Base-by-base conservation (phyloP, 2,329 filamentous ascomycete species). In the Colletotrichum musae region DNA sequence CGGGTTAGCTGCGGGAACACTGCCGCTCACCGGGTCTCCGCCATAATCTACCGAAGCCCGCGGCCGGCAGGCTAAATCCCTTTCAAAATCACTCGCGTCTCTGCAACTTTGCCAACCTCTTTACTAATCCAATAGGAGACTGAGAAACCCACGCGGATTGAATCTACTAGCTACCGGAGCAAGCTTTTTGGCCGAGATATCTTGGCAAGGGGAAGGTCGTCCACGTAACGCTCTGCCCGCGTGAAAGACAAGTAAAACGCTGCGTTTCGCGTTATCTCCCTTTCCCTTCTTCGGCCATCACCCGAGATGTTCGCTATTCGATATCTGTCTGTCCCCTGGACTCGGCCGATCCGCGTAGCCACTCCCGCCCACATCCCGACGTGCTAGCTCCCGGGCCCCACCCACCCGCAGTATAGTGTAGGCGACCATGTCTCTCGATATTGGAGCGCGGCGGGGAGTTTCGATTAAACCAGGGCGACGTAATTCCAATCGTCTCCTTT, bases 341-440 rank as follows among this genome's bases (percentile, higher is more conserved):
- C 53, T 68, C 53, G 64, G 53, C 60, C 65, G 53, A 47, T 53
- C 65, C 65, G 61, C 65, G 54, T 64, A 68, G 58, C 54, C 65
- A 65, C 39, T 24, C 18, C 41, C 54, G 53, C 65, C 65, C 65
- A 68, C 65, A 68, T 68, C 50, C 61, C 65, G 65, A 68, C 32
- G 61, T 54, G 21, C 61, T 48, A 56, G 39, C 39, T 43, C 47
- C 53, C 39, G 18, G 45, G 52, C 16, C 54, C 64, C 28, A 48
- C 41, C 21, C 58, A 16, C 48, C 58, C 24, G 36, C 61, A 47
- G 65, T 52, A 32, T 32, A 32, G 28, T 32, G 6, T 9, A 48
- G n/a, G 28, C 26, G 26, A 54, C 39, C 15, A 21, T 15, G 50
- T 36, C n/a, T 47, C 39, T 21, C 26, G 36, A 32, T n/a, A 64